phyloP scores from a whole-genome alignment of 2,329 filamentous ascomycete genomes.

The Neodidymelliopsis sp. region DNA sequence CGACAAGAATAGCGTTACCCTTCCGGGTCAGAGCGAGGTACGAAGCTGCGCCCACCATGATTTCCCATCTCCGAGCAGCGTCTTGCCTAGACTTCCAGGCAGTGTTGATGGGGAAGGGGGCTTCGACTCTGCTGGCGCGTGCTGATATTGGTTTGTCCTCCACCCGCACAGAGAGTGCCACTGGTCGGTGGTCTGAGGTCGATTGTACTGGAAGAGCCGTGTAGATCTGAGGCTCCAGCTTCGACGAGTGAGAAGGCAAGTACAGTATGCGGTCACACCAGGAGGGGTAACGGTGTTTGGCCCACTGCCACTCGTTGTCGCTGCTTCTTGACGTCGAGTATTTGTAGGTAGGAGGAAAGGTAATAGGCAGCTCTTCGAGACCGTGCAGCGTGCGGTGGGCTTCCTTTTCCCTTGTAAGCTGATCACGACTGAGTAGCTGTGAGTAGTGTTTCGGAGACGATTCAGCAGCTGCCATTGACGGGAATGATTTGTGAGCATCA shows the following conservation, averaged over 20 bases:
- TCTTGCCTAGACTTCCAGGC: constrained; percentile 63
- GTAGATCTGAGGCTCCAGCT: constrained; percentile 69
- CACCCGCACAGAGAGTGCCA: constrained; percentile 74
- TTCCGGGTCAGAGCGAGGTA: constrained; percentile 61
- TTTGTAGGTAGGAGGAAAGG: constrained; percentile 95
- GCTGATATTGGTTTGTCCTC: constrained; percentile 60
- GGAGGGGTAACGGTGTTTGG: constrained; percentile 79
- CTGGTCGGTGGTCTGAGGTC: constrained; percentile 88
- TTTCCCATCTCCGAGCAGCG: constrained; percentile 64
- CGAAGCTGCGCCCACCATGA: constrained; percentile 65
- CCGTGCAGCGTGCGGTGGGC: constrained; percentile 79
- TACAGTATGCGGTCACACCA: constrained; percentile 95
- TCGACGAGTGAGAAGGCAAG: constrained; percentile 57
- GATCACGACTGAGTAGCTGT: constrained; percentile 75
- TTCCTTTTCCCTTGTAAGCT: constrained; percentile 75
- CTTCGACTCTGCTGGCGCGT: constrained; percentile 25
- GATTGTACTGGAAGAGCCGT: constrained; percentile 77
- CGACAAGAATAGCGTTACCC: constrained; percentile 52
- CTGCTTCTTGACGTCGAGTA: constrained; percentile 60
- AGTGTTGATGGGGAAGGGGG: constrained; percentile 66
- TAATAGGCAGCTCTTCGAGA: constrained; percentile 74
- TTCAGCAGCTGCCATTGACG: constrained; percentile 62
- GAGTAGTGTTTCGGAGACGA: constrained; percentile 67
- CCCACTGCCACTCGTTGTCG: constrained; percentile 70
- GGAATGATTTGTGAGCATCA: constrained; percentile 66